Base-by-base conservation (phyloP, 352 stramenopile species). In the Thraustochytrium striatum region DNA sequence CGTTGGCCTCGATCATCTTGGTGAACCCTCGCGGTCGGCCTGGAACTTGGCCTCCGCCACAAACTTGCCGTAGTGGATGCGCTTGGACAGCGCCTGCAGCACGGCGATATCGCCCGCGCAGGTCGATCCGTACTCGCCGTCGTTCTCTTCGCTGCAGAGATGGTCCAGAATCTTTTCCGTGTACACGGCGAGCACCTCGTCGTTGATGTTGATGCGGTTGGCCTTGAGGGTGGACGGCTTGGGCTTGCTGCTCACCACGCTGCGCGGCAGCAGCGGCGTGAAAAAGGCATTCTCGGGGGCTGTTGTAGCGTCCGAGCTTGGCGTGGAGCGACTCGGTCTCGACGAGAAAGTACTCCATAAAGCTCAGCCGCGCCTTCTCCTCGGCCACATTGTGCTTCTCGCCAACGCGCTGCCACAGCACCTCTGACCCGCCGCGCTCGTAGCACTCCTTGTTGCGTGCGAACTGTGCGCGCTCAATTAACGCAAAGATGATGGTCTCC, bases 401-500 rank as follows among this genome's bases (percentile, higher is more conserved):
- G 81, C 65, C 82, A 84, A 57, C 85, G 83, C 13, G 72, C 61
- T 28, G 85, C 85, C 55, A 58, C 75, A 21, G 84, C 85, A 65
- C 89, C 69, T 78, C 84, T 50, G 57, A 85, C 83, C 85, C 93
- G 78, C 92, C 91, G 78, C 90, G 89, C 72, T 95, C 82, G 87
- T 99, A 99, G 39, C 98, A 94, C 57, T 92, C 89, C 0, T 81
- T 65, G 86, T 99, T 99, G 58, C 87, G 87, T n/a, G 92, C 85
- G 85, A 97, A 99, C 84, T 98, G 94, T 19, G 95, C 89, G 69
- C 96, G 89, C 85, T 99, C 96, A 83, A 99, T 99, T 25, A 99
- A 83, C n/a, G 95, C 93, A 84, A 99, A 99, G 85, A 99, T 99
- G 83, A 99, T 99, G 0, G 95, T 99, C 87, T 99, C 96, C 85